Conservation (phyloP, 1,284 basidiomycete genomes). For the Rhodotorula mucilaginosa region DNA sequence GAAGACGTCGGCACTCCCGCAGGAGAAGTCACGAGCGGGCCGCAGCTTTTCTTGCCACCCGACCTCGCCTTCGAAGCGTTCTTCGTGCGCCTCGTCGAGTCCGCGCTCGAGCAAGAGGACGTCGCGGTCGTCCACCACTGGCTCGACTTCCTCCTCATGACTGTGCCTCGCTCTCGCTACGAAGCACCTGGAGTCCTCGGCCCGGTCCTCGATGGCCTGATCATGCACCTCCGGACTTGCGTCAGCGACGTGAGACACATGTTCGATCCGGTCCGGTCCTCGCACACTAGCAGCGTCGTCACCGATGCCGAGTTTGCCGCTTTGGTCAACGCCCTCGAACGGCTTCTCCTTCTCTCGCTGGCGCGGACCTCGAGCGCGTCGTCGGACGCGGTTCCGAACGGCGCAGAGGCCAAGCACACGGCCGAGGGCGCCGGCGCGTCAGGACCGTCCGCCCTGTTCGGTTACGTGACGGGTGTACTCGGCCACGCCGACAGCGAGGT, state of each 20-base stretch:
- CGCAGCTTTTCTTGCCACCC: slow-evolving; percentile 14
- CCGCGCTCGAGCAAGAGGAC: slow-evolving; percentile 73
- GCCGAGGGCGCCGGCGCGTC: slow-evolving; percentile 9
- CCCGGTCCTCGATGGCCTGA: slow-evolving; percentile 76
- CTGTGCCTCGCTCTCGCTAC: slow-evolving; percentile 75
- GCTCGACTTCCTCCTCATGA: slow-evolving; percentile 93
- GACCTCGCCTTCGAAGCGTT: slow-evolving; percentile 53
- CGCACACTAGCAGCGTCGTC: not conserved
- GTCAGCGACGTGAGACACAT: slow-evolving; percentile 58
- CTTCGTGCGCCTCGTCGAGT: slow-evolving; percentile 71
- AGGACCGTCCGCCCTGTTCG: slow-evolving; percentile 50
- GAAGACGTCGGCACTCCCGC: not conserved
- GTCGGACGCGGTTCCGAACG: slow-evolving; percentile 47
- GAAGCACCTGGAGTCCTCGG: slow-evolving; percentile 65
- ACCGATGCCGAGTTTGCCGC: slow-evolving; percentile 82
- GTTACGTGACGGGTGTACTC: slow-evolving; percentile 52
- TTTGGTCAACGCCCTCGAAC: slow-evolving; percentile 76
- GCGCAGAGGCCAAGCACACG: slow-evolving; percentile 40
- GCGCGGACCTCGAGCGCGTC: slow-evolving; percentile 33
- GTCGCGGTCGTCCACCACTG: slow-evolving; percentile 84
- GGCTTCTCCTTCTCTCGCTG: slow-evolving; percentile 65
- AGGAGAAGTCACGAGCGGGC: too few relatives aligned
- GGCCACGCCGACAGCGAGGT: slow-evolving; percentile 46
- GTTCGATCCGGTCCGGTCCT: slow-evolving; percentile 42
- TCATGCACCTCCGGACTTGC: slow-evolving; percentile 65